Evolutionary conservation across 2,329 filamentous ascomycete species (phyloP), one percentile per base, ranked within the genome.

Genomic region (Ophiostoma sp.): DNA sequence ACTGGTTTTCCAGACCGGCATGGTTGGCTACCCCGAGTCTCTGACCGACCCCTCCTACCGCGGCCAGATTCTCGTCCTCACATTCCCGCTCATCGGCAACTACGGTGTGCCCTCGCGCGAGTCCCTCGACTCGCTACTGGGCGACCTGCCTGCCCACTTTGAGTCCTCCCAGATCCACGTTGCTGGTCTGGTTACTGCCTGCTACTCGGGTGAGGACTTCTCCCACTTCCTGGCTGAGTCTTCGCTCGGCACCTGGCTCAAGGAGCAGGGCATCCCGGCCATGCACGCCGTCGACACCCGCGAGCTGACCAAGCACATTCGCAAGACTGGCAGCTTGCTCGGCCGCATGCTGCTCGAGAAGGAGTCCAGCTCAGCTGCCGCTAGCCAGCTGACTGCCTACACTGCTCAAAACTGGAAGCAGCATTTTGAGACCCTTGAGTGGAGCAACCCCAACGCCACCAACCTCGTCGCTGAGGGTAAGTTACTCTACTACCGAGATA

Each of bases 1-100:
- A 85, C 86, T 99, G 79, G 95, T 99, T 82, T 99, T 99, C 84
- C 94, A 98, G 86, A 99, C 95, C 71, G 95, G 95, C 81, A 97
- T 98, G 94, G 95, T 98, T 76, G 95, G 95, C 78, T 99, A 99
- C 80, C 94, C 95, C 60, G 95, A 99, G 84, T 96, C 90, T 67
- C 86, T 95, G 76, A 94, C 92, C 72, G 92, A 95, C 78, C 92
- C 92, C 75, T 94, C 92, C 67, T 94, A 95, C 81, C 90, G 91
- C 67, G 92, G 92, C 73, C 94, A 99, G 83, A 97, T 99, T 76
- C 86, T 99, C 76, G 94, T 98, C 80, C 89, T 98, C 77, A 99
- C 94, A 69, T 97, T 97, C 80, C 95, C 94, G 71, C 85, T 98
- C 54, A 91, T 97, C 72, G 94, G 94, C 79, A 99, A 98, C 85